Percentiles rank a stretch among this genome's conserved stretches.
These are phyloP conservation scores for Botrytis byssoidea DNA, from an alignment of 2,329 filamentous ascomycete species.

Conservation along the genomic window DNA sequence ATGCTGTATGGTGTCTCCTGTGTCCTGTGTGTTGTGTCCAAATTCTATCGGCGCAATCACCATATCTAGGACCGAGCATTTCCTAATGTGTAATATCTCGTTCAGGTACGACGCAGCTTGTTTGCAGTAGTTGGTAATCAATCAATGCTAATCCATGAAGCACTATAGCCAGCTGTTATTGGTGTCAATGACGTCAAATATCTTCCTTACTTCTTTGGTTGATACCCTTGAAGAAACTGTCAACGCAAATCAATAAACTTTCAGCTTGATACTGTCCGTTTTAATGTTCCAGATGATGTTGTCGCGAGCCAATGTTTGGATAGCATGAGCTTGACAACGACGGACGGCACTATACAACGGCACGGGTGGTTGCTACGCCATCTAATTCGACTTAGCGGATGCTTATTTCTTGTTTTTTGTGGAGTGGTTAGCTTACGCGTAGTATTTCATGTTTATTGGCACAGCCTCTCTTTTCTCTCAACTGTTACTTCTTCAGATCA, in stretches of 20 bases:
- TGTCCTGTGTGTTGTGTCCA: background rate
- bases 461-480: slow-evolving; percentile 1
- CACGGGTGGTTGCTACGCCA: slow-evolving; percentile 15
- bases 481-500: background rate
- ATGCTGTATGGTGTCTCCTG: background rate
- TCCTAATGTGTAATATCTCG: background rate
- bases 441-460: slow-evolving; percentile 1
- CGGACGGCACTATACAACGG: background rate
- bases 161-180: background rate
- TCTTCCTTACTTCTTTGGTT: background rate
- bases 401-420: slow-evolving; percentile 4
- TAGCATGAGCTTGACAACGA: slow-evolving; percentile 10
- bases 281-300: slow-evolving; percentile 14
- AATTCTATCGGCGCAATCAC: background rate
- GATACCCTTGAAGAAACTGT: background rate
- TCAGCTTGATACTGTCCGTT: background rate
- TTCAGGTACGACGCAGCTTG: background rate
- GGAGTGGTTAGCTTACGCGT: slow-evolving; percentile 6
- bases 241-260: background rate
- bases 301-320: slow-evolving; percentile 4
- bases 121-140: background rate
- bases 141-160: background rate
- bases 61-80: background rate
- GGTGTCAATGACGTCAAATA: slow-evolving; percentile 17
- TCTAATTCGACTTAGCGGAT: background rate